Base-by-base conservation (phyloP, 2,329 filamentous ascomycete genomes). In the Fusarium sp. region DNA sequence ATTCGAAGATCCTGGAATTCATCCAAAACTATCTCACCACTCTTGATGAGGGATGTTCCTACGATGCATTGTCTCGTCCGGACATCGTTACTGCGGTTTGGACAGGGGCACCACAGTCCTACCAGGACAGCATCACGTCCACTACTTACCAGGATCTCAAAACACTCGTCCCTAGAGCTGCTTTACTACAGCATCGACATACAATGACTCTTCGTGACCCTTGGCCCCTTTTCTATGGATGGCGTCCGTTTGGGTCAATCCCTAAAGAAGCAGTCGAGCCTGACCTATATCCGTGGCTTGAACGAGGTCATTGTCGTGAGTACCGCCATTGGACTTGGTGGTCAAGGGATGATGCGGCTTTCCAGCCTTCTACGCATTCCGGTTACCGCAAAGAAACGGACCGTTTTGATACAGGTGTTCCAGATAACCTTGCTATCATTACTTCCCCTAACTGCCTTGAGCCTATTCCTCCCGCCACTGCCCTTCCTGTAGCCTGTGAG, bases 161-260 rank as follows among this genome's bases (percentile, higher is more conserved):
- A 10, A 61, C 60, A 9, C 26, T 40, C 12, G 61, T 74, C 13
- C 62, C 72, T 11, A 72, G 72, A 10, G 65, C 67, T 23, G 56
- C 64, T 28, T 63, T 74, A 12, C 62, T 74, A 28, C 72, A 72
- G 30, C 72, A 74, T 40, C 72, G 72, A 2, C 69, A 74, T 20
- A 74, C 72, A 3, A 52, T 74, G 8, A 74, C 72, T 18, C 69
- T 74, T 10, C 72, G 72, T 12, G 72, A 74, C 30, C 72, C 72
- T 13, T 74, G 71, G 71, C 72, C 72, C 8, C 65, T 74, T n/a
- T 74, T 74, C 33, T 73, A 72, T 28, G 72, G 72, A 20, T 74
- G 72, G 72, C 71, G 59, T 8, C 72, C 72, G 30, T 74, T 74
- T 37, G 72, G 72, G 9, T 55, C 52, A 12, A 47, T 74, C 13